These are phyloP conservation scores for Wickerhamomyces chambardii DNA, from an alignment of 805 yeast genomes.

Conservation along the genomic window DNA sequence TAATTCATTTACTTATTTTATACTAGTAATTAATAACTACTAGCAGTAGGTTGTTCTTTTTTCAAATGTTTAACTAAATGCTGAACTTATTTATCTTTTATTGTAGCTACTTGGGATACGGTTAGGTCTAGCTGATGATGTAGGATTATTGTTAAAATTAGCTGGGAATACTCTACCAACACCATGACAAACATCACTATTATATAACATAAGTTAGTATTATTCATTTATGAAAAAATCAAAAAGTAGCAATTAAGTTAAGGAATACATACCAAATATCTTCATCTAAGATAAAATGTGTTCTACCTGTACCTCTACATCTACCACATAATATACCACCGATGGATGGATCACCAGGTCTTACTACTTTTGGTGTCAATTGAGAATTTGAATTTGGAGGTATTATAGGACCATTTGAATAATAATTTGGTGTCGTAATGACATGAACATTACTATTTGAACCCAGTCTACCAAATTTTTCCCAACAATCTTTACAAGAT, in stretches of 20 bases:
- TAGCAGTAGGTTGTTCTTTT: too few relatives aligned
- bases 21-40: too few relatives aligned
- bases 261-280: slow-evolving; percentile 61
- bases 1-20: too few relatives aligned
- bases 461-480: slow-evolving; percentile 35
- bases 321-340: slow-evolving; percentile 72
- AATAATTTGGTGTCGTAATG: slow-evolving; percentile 1
- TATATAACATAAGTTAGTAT: not conserved
- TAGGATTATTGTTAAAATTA: too few relatives aligned
- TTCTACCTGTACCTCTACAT: slow-evolving; percentile 59
- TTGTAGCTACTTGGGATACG: too few relatives aligned
- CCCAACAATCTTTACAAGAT: slow-evolving; percentile 67
- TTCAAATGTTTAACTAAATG: too few relatives aligned
- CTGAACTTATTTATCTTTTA: too few relatives aligned
- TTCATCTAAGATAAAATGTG: slow-evolving; percentile 46
- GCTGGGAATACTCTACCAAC: slow-evolving; percentile 2
- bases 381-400: not conserved
- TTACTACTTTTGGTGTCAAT: slow-evolving; percentile 32
- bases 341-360: slow-evolving; percentile 70
- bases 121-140: too few relatives aligned
- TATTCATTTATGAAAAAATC: not conserved
- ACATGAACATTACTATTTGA: slow-evolving; percentile 2
- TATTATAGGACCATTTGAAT: not conserved
- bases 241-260: slow-evolving; percentile 1
- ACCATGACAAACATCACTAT: slow-evolving; percentile 1